phyloP scores from a whole-genome alignment of 768 basidiomycete species.

The Lactarius trivialis region DNA sequence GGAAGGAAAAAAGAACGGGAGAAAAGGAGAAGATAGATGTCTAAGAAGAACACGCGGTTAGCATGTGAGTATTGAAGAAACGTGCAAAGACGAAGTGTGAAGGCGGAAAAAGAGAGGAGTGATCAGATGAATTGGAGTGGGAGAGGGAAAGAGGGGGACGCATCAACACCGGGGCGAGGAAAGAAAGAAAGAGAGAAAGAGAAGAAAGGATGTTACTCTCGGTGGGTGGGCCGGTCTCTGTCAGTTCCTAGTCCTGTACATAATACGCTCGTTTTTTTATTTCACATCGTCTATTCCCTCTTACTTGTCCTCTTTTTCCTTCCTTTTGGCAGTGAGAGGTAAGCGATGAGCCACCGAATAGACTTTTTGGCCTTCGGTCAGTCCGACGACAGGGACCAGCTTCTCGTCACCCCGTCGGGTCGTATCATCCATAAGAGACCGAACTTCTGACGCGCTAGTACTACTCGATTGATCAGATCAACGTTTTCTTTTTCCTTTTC shows the following conservation, averaged over 20 bases:
- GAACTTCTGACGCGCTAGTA: constrained; percentile 2
- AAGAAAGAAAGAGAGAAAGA: background rate
- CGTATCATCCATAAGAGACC: constrained; percentile 3
- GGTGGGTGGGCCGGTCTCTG: background rate
- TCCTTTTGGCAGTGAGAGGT: background rate
- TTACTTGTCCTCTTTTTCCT: background rate
- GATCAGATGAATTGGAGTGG: constrained; percentile 11
- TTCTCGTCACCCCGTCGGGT: constrained; percentile 8
- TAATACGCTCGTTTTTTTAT: constrained; percentile 10
- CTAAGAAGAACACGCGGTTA: constrained; percentile 17
- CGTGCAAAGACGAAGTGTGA: constrained; percentile 19
- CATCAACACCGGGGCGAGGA: constrained; percentile 12
- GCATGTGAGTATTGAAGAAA: constrained; percentile 19
- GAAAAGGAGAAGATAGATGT: constrained; percentile 13
- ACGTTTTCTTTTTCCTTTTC: background rate
- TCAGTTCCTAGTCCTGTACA: constrained; percentile 9
- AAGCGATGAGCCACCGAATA: constrained; percentile 19
- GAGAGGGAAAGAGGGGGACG: constrained; percentile 6
- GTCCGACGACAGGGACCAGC: background rate
- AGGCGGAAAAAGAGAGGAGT: constrained; percentile 20
- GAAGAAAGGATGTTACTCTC: background rate
- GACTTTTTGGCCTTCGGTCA: constrained; percentile 16
- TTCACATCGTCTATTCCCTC: background rate
- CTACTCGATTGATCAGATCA: constrained; percentile 17
- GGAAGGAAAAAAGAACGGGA: constrained; percentile 1